Conservation (phyloP, 805 yeast genomes). For the Ogataea angusta region DNA sequence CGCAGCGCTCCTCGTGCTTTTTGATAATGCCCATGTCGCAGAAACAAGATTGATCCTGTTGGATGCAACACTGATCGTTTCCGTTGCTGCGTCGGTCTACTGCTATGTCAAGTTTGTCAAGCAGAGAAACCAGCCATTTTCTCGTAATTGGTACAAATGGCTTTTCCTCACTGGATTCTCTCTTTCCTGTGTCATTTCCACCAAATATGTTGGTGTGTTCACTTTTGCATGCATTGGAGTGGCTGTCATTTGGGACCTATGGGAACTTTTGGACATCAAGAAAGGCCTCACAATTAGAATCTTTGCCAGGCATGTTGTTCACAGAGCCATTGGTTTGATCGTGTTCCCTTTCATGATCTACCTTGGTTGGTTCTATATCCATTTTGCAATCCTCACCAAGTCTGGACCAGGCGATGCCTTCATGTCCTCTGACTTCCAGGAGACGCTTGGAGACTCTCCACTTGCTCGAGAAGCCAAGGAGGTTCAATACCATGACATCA, state of each 20-base stretch:
- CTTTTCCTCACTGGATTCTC: slow-evolving; percentile 77
- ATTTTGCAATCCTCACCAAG: slow-evolving; percentile 72
- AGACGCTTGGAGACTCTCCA: slow-evolving; percentile 80
- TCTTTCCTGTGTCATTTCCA: slow-evolving; percentile 87
- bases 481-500: slow-evolving; percentile 69
- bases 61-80: slow-evolving; percentile 83
- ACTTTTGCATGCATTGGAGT: slow-evolving; percentile 85
- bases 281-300: slow-evolving; percentile 58
- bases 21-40: slow-evolving; percentile 86
- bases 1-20: slow-evolving; percentile 69
- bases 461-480: slow-evolving; percentile 66
- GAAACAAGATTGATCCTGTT: slow-evolving; percentile 88
- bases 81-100: slow-evolving; percentile 79
- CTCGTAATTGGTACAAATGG: slow-evolving; percentile 84
- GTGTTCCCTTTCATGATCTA: slow-evolving; percentile 79
- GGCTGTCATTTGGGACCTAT: slow-evolving; percentile 81
- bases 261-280: slow-evolving; percentile 77
- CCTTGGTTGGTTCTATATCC: slow-evolving; percentile 87
- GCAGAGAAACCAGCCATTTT: slow-evolving; percentile 64
- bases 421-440: slow-evolving; percentile 96
- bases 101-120: slow-evolving; percentile 76
- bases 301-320: slow-evolving; percentile 66
- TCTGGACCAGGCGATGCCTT: slow-evolving; percentile 96
- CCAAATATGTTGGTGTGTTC: slow-evolving; percentile 94
- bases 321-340: slow-evolving; percentile 69